phyloP scores from a whole-genome alignment of 257 asterid genomes.

The Solanum bukasovii region DNA sequence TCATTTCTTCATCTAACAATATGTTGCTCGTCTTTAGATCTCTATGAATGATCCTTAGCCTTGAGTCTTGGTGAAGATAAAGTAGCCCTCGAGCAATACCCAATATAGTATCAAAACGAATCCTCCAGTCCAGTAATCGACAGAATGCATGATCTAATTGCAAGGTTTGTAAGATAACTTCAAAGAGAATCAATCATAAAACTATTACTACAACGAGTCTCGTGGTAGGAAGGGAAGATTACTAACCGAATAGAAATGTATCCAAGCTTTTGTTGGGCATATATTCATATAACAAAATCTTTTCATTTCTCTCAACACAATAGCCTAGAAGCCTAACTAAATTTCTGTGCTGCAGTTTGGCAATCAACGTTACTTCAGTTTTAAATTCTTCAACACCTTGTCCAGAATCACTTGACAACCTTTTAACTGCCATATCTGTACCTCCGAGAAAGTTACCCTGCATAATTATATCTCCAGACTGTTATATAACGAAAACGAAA shows the following conservation, averaged over 20 bases:
- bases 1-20: neutral
- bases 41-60: slow-evolving; percentile 6
- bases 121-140: neutral
- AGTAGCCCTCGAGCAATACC: slow-evolving; percentile 5
- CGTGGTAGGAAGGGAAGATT: too few species aligned
- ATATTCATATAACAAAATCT: too few species aligned
- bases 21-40: neutral
- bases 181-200: too few species aligned
- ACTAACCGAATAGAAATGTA: too few species aligned
- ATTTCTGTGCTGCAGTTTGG: slow-evolving; percentile 40
- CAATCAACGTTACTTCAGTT: slow-evolving; percentile 30
- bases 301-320: too few species aligned
- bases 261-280: too few species aligned
- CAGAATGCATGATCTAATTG: neutral
- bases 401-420: slow-evolving; percentile 20
- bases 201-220: too few species aligned
- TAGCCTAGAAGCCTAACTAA: too few species aligned
- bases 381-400: slow-evolving; percentile 36
- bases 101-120: neutral
- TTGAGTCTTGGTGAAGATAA: slow-evolving; percentile 6
- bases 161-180: too few species aligned
- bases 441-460: slow-evolving; percentile 34
- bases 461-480: neutral
- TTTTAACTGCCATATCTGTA: slow-evolving; percentile 31
- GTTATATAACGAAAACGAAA: neutral